Base-by-base conservation (phyloP, 1,139 yeast genomes). In the Suhomyces bokatorum region DNA sequence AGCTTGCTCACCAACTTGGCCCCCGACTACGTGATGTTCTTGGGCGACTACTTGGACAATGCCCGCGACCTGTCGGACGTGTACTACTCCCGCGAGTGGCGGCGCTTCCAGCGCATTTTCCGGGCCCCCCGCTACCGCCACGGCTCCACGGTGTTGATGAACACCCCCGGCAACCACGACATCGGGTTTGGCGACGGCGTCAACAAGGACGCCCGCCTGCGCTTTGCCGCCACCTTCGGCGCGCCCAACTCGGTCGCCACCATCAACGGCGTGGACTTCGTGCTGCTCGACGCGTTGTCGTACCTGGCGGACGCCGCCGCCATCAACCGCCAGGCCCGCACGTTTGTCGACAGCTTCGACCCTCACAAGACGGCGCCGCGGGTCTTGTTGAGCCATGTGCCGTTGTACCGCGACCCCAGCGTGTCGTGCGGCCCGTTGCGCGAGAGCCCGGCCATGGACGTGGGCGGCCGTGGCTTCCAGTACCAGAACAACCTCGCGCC, bases 121-220 rank as follows among this genome's bases (percentile, higher is more conserved):
- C 49, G 50, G 40, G 46, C 51, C 22, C 46, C 42, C 47, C 27
- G 33, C 13, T 62, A 68, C 43, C 48, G 48, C 10, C 54, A 64
- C 9, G 66, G 60, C 16, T 45, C 50, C 30, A 66, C 62, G 44
- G 60, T 59, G 56, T 65, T 68, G 44, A 52, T 60, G 9, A 70
- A 73, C 44, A 61, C 76, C 1, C 78, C 83, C 0, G 85, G 85
- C 2, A 79, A 79, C 53, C 84, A 79, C 54, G 85, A 79, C 59
- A 71, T 79, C 32, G 85, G 85, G 1, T 75, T 73, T 59, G 81
- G 76, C 7, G 67, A 77, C 53, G 74, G 73, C 8, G 80, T 79
- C 20, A 67, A 69, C 27, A 15, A 55, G 4, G 54, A 61, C 8
- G 61, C 75, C n/a, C 53, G 76, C 30, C 57, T 57, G 1, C 59